Evolutionary conservation across 2,329 filamentous ascomycete genomes (phyloP).

Genomic region (Sporothrix phasma): DNA sequence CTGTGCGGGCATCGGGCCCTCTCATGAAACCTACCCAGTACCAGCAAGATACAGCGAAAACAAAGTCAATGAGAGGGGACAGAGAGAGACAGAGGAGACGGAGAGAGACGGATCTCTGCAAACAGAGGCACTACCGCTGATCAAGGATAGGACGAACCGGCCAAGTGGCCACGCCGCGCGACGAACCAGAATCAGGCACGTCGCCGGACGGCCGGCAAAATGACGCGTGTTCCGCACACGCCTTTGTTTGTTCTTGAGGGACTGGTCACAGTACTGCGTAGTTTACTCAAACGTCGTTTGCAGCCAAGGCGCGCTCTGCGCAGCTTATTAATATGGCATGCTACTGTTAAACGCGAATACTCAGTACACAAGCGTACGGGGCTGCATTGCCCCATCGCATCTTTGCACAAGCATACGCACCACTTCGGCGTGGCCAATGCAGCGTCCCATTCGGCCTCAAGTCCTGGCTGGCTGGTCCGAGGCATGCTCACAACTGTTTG

Average conservation of each 20-base stretch:
- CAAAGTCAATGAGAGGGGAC: background rate
- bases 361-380: background rate
- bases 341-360: background rate
- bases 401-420: background rate
- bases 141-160: too few species aligned
- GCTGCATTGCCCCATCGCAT: background rate
- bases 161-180: too few species aligned
- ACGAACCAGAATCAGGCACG: background rate
- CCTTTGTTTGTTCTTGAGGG: background rate
- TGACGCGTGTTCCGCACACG: background rate
- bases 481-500: background rate
- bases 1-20: background rate
- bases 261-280: too few species aligned
- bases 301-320: background rate
- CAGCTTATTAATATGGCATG: background rate
- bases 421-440: background rate
- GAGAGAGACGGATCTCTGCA: background rate
- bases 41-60: background rate
- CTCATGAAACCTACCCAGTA: background rate
- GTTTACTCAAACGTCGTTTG: too few species aligned
- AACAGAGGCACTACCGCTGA: background rate
- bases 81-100: too few species aligned
- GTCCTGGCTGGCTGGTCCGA: background rate
- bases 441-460: background rate
- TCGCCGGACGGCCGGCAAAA: background rate